A percentile compares a stretch with the other conserved stretches of the same genome.
Conservation (phyloP, 2,329 filamentous ascomycete species). For the Polytolypa hystricis region DNA sequence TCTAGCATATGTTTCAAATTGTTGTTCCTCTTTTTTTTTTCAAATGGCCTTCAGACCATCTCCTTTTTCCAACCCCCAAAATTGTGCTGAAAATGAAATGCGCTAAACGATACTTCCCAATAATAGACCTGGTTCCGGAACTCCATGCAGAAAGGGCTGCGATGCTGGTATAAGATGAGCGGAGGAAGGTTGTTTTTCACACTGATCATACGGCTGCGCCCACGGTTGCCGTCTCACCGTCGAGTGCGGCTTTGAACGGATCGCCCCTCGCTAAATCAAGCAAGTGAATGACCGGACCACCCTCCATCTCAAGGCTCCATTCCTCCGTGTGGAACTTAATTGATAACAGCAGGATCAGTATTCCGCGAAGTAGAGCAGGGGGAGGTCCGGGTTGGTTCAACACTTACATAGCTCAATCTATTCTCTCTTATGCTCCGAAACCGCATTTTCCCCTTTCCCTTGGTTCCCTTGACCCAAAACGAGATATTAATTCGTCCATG, state of each 20-base stretch:
- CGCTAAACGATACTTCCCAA: background rate
- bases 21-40: background rate
- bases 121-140: background rate
- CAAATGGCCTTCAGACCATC: background rate
- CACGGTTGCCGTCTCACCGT: background rate
- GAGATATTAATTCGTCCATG: conserved; percentile 80
- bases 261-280: conserved; percentile 58
- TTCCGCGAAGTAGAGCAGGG: background rate
- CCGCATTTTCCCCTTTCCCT: conserved; percentile 58
- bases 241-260: conserved; percentile 50
- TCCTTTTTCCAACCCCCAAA: background rate
- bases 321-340: conserved; percentile 83
- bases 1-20: conserved; percentile 1
- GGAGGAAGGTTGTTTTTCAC: background rate
- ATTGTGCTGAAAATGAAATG: background rate
- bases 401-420: conserved; percentile 47
- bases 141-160: background rate
- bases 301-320: conserved; percentile 69
- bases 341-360: conserved; percentile 2
- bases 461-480: conserved; percentile 77
- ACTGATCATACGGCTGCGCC: background rate
- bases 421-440: conserved; percentile 66
- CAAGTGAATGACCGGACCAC: conserved; percentile 61
- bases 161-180: background rate
- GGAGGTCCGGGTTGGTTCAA: background rate